Percentiles rank a stretch among this genome's conserved stretches.
Evolutionary conservation across 352 stramenopile genomes (phyloP).

Genomic region (Phytophthora crassamura): DNA sequence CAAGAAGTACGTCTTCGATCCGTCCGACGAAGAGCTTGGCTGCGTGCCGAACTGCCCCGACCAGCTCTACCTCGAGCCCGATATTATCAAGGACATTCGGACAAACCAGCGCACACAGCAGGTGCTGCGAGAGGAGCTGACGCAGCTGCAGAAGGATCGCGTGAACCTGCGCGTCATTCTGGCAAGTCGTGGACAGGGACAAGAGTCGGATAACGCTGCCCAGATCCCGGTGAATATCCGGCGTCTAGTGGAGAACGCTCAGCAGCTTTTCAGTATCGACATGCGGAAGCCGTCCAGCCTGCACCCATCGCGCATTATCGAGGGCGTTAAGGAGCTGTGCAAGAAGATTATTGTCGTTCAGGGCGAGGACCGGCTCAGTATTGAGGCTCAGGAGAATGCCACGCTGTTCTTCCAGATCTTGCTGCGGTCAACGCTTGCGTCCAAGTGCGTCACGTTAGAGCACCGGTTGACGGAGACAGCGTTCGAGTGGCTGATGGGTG

Average conservation of each 20-base stretch:
- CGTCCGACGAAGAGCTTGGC: constrained; percentile 94
- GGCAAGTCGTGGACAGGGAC: constrained; percentile 94
- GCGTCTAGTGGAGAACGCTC: constrained; percentile 97
- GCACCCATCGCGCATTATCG: constrained; percentile 90
- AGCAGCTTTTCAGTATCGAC: constrained; percentile 95
- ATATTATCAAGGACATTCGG: constrained; percentile 93
- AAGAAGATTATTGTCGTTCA: constrained; percentile 96
- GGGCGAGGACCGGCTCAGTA: constrained; percentile 94
- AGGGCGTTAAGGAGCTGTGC: constrained; percentile 94
- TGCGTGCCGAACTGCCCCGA: constrained; percentile 85
- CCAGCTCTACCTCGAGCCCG: constrained; percentile 84
- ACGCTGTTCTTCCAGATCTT: constrained; percentile 99
- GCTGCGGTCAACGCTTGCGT: constrained; percentile 95
- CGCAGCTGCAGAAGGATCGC: constrained; percentile 95
- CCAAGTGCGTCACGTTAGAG: constrained; percentile 97
- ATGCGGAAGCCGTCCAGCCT: constrained; percentile 93
- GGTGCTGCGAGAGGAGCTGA: constrained; percentile 93
- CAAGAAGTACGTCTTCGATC: constrained; percentile 93
- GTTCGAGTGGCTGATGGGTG: constrained; percentile 95
- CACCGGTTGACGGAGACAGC: constrained; percentile 96
- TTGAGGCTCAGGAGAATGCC: constrained; percentile 98
- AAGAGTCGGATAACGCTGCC: constrained; percentile 91
- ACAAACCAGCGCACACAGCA: constrained; percentile 95
- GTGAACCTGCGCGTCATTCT: constrained; percentile 95
- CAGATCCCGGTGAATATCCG: constrained; percentile 94